Conservation (phyloP, 306 rosid genomes). For the Sophora flavescens region DNA sequence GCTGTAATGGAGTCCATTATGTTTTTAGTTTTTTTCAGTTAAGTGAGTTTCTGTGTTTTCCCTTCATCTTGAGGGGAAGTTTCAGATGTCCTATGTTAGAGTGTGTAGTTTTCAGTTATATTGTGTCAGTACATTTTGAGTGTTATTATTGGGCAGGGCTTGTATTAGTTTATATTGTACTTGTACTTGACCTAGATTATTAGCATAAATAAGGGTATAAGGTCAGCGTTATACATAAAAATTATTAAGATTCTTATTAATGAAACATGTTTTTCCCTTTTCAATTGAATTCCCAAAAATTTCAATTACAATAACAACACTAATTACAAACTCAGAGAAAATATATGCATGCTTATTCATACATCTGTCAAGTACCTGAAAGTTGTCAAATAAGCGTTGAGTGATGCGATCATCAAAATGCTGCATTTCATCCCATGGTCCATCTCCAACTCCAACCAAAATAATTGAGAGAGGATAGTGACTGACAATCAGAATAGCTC, state of each 20-base stretch:
- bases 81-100: background rate
- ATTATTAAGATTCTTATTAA: slow-evolving; percentile 4
- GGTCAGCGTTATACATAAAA: background rate
- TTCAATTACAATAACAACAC: slow-evolving; percentile 7
- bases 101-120: background rate
- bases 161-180: background rate
- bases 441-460: slow-evolving; percentile 94
- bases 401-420: slow-evolving; percentile 80
- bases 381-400: slow-evolving; percentile 81
- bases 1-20: background rate
- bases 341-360: background rate
- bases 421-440: slow-evolving; percentile 91
- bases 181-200: slow-evolving; percentile 5
- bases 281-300: background rate
- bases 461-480: slow-evolving; percentile 82
- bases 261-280: background rate
- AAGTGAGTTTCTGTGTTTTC: background rate
- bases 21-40: background rate
- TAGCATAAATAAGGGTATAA: background rate
- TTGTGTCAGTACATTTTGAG: background rate
- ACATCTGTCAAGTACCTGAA: slow-evolving; percentile 68
- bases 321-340: background rate
- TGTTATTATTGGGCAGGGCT: background rate
- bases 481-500: slow-evolving; percentile 52
- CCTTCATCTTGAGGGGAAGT: slow-evolving; percentile 1